A percentile compares a stretch with the other conserved stretches of the same genome.
Evolutionary conservation across 495 filamentous ascomycete species (phyloP).

Genomic region (Penicillium cataractarum): DNA sequence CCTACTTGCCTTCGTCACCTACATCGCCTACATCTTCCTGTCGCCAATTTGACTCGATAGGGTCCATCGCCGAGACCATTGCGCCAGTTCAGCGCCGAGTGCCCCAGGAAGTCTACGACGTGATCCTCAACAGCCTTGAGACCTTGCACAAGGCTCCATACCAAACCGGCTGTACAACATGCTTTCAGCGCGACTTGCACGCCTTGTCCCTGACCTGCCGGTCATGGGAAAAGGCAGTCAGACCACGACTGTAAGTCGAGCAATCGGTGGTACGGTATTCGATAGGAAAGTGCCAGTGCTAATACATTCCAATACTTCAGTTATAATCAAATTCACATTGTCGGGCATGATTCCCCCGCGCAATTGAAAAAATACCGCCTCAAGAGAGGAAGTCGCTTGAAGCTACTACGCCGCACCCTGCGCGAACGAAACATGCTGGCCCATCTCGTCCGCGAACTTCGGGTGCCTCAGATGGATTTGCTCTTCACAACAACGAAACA

Average conservation of each 20-base stretch:
- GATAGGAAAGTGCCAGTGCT: constrained; percentile 9
- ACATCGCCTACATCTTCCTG: constrained; percentile 40
- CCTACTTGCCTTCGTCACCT: constrained; percentile 43
- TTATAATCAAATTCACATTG: constrained; percentile 71
- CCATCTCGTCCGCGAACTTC: constrained; percentile 71
- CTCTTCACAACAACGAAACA: constrained; percentile 53
- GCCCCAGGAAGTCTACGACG: constrained; percentile 60
- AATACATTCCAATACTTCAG: constrained; percentile 35
- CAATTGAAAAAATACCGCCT: constrained; percentile 70
- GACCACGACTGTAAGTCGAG: constrained; percentile 61
- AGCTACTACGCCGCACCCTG: constrained; percentile 76
- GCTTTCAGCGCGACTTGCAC: constrained; percentile 76
- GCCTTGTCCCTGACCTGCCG: constrained; percentile 67
- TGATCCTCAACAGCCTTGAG: constrained; percentile 56
- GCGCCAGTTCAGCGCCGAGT: constrained; percentile 53
- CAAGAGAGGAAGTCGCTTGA: constrained; percentile 68
- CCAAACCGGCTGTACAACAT: constrained; percentile 65
- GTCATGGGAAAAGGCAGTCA: constrained; percentile 68
- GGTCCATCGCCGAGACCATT: constrained; percentile 37
- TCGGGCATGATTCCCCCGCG: constrained; percentile 65
- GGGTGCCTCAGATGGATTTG: constrained; percentile 63
- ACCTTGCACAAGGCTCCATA: constrained; percentile 48
- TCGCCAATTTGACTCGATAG: constrained; percentile 42
- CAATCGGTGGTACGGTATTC: neutral
- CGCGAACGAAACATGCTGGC: constrained; percentile 70